phyloP scores from a whole-genome alignment of 176 grass and related monocot species.

The sorghum (Sorghum bicolor) region DNA sequence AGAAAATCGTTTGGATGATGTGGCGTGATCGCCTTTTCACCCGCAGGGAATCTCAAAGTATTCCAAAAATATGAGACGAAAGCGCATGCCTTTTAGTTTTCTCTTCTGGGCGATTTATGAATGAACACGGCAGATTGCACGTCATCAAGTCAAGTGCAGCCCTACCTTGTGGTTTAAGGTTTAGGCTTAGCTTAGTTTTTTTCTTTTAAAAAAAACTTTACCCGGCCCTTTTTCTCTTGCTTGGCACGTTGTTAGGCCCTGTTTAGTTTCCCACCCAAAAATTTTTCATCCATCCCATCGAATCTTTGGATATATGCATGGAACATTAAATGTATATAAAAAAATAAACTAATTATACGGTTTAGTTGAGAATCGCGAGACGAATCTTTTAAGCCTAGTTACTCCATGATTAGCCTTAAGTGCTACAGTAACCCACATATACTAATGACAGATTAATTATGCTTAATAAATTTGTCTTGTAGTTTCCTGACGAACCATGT shows the following conservation, averaged over 20 bases:
- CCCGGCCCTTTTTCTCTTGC: neutral
- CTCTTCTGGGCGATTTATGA: neutral
- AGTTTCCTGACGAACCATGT: no score
- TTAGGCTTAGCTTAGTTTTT: neutral
- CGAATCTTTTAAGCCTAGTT: no score
- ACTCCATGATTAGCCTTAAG: no score
- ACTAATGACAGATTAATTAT: no score
- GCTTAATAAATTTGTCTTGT: no score
- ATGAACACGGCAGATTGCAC: neutral
- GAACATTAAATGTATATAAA: no score
- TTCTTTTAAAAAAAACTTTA: neutral
- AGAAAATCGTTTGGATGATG: slow-evolving; percentile 9
- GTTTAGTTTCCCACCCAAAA: no score
- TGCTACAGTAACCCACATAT: no score
- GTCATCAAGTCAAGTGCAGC: slow-evolving; percentile 1
- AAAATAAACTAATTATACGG: no score
- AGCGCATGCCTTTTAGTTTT: neutral
- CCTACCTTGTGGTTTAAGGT: neutral
- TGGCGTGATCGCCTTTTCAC: slow-evolving; percentile 30
- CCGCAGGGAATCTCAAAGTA: slow-evolving; percentile 26
- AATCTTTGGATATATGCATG: no score
- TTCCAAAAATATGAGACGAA: neutral
- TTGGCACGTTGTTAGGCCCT: slow-evolving; percentile 14
- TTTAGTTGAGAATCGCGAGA: no score
- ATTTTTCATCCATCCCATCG: no score